Conservation (phyloP, 23 red algal genomes). For the Gracilaria vermiculophylla region DNA sequence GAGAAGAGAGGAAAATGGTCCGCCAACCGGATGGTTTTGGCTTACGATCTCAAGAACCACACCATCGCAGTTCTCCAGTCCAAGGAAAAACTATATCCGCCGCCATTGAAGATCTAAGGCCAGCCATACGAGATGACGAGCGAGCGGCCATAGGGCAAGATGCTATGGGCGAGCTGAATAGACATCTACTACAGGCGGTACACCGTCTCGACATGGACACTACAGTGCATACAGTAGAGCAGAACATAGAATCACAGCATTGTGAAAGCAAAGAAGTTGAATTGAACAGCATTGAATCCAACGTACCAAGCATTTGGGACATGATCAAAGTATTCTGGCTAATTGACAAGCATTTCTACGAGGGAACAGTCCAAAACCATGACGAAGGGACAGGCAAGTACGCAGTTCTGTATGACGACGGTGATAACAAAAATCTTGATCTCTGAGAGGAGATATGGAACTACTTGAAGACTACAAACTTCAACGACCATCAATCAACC, state of each 20-base stretch:
- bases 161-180: slow-evolving; percentile 6
- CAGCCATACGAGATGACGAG: neutral
- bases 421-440: neutral
- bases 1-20: neutral
- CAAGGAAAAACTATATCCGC: neutral
- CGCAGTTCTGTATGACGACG: slow-evolving; percentile 3
- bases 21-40: neutral
- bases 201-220: too few species aligned
- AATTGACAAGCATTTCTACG: neutral
- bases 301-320: neutral
- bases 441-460: too few species aligned
- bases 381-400: too few species aligned
- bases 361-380: neutral
- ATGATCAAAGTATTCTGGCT: neutral
- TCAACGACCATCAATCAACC: too few species aligned
- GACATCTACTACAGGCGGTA: too few species aligned
- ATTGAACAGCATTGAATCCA: neutral
- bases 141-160: neutral
- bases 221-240: neutral
- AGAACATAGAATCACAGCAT: too few species aligned
- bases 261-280: too few species aligned
- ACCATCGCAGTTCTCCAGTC: slow-evolving; percentile 7
- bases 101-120: slow-evolving; percentile 25
- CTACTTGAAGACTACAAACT: too few species aligned
- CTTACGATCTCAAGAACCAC: neutral